Evolutionary conservation across 1,284 basidiomycete genomes (phyloP).

Genomic region (Violaceomyces palustris): DNA sequence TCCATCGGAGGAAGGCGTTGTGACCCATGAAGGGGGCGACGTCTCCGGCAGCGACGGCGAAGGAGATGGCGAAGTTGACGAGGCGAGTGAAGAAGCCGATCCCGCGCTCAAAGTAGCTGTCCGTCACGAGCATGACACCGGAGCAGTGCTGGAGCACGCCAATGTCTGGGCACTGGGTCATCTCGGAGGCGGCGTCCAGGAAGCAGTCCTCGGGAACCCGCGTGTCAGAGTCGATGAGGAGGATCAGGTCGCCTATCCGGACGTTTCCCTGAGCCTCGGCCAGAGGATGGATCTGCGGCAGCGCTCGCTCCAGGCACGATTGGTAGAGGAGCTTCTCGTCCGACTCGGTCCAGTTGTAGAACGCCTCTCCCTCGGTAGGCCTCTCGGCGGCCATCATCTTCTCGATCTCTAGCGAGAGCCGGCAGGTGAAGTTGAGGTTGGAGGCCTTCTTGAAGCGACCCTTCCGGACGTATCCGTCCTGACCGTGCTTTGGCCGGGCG

Average conservation of each 20-base stretch:
- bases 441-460: conserved; percentile 85
- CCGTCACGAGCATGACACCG: conserved; percentile 73
- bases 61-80: conserved; percentile 45
- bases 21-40: conserved; percentile 75
- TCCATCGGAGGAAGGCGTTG: conserved; percentile 80
- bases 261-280: conserved; percentile 50
- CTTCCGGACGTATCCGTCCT: conserved; percentile 70
- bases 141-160: conserved; percentile 79
- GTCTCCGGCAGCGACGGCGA: conserved; percentile 54
- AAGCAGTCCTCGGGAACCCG: conserved; percentile 79
- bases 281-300: conserved; percentile 54
- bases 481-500: conserved; percentile 67
- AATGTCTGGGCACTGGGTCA: conserved; percentile 68
- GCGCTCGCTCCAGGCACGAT: conserved; percentile 43
- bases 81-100: conserved; percentile 65
- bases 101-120: conserved; percentile 81
- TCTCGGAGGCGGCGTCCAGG: conserved; percentile 76
- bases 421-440: conserved; percentile 80
- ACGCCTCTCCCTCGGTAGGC: conserved; percentile 2
- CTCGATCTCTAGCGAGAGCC: conserved; percentile 69
- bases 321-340: conserved; percentile 31
- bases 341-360: conserved; percentile 16
- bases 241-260: conserved; percentile 39
- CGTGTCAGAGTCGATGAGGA: conserved; percentile 67
- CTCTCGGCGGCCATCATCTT: conserved; percentile 59